A percentile compares a stretch with the other conserved stretches of the same genome.
Evolutionary conservation across 23 red algal species (phyloP).

Genomic region (Gracilaria gracilis): DNA sequence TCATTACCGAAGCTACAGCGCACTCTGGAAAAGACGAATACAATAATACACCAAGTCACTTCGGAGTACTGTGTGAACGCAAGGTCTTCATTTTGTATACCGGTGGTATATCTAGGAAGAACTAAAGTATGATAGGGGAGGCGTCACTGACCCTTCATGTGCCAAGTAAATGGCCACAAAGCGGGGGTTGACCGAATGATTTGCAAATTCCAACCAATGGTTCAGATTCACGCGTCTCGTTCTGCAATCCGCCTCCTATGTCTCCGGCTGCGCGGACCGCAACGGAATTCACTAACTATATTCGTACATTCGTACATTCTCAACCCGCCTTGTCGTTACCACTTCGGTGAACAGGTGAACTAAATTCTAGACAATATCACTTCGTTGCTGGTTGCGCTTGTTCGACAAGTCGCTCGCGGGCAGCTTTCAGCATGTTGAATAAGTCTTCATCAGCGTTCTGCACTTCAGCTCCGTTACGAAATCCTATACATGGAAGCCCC

Average conservation of each 20-base stretch:
- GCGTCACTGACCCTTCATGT: neutral
- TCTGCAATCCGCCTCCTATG: neutral
- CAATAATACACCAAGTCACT: too few relatives aligned
- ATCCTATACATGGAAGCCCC: neutral
- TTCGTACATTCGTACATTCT: too few relatives aligned
- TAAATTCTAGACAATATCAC: too few relatives aligned
- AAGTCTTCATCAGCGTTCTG: neutral
- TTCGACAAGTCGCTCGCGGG: neutral
- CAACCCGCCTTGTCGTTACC: too few relatives aligned
- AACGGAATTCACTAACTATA: neutral
- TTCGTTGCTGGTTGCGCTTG: neutral
- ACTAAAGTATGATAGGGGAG: too few relatives aligned
- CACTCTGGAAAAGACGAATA: too few relatives aligned
- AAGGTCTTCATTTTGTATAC: too few relatives aligned
- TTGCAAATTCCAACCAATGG: constrained; percentile 22
- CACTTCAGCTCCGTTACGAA: neutral
- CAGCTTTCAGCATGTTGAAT: neutral
- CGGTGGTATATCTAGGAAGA: too few relatives aligned
- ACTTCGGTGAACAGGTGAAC: too few relatives aligned
- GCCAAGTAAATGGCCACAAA: neutral
- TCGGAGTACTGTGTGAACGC: too few relatives aligned
- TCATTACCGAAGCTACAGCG: too few relatives aligned
- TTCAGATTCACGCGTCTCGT: neutral
- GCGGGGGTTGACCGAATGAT: neutral
- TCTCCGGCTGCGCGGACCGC: neutral